Conservation (phyloP, 768 basidiomycete species). For the Polyporus arcularius region DNA sequence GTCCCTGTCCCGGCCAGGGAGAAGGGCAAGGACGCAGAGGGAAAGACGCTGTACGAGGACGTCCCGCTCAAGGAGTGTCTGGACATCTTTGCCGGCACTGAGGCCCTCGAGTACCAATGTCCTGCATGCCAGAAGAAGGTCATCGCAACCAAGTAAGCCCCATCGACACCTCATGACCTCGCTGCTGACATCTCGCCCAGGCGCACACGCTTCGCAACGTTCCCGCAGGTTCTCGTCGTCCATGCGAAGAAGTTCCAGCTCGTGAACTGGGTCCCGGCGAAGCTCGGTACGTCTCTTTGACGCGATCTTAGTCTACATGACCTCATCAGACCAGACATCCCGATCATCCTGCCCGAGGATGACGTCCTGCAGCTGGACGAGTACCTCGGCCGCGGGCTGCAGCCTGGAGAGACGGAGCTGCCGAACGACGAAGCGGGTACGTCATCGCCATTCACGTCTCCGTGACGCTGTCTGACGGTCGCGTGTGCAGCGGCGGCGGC, state of each 20-base stretch:
- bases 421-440: slow-evolving; percentile 51
- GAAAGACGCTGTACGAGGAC: slow-evolving; percentile 61
- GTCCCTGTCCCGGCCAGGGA: slow-evolving; percentile 74
- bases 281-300: slow-evolving; percentile 63
- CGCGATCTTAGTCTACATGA: neutral
- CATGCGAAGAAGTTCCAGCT: slow-evolving; percentile 95
- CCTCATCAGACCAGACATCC: slow-evolving; percentile 65
- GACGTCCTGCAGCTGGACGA: slow-evolving; percentile 60
- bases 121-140: slow-evolving; percentile 71
- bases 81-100: slow-evolving; percentile 54
- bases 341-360: slow-evolving; percentile 65
- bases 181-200: slow-evolving; percentile 37
- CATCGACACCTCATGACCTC: neutral
- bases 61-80: slow-evolving; percentile 66
- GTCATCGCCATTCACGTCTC: slow-evolving; percentile 2
- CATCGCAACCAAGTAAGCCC: slow-evolving; percentile 69
- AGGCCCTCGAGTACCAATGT: slow-evolving; percentile 81
- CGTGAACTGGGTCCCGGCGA: slow-evolving; percentile 95
- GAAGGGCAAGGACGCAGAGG: slow-evolving; percentile 55
- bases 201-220: slow-evolving; percentile 75
- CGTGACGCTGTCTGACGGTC: neutral
- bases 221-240: slow-evolving; percentile 86
- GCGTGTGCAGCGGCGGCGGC: slow-evolving; percentile 31
- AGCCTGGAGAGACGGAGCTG: slow-evolving; percentile 63
- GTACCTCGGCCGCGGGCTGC: slow-evolving; percentile 65